These are phyloP conservation scores for Polyplosphaeria fusca DNA, from an alignment of 495 filamentous ascomycete genomes.

Conservation along the genomic window DNA sequence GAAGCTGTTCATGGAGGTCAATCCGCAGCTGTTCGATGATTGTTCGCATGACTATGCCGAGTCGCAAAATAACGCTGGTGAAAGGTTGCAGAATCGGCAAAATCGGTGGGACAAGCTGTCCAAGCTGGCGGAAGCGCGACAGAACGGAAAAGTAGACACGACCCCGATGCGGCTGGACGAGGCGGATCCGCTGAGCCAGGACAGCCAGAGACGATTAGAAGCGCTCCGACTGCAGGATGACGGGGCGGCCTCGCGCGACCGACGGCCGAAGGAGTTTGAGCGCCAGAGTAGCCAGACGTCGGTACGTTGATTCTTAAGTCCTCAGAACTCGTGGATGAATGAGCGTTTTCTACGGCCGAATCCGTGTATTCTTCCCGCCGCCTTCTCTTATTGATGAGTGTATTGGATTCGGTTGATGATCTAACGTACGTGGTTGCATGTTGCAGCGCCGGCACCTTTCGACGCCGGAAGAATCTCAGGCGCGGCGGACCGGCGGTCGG, in stretches of 20 bases:
- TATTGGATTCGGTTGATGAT: conserved; percentile 32
- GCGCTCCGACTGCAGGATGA: conserved; percentile 82
- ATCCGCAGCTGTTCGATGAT: conserved; percentile 96
- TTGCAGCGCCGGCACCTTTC: conserved; percentile 33
- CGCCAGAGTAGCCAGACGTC: conserved; percentile 38
- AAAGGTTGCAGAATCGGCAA: conserved; percentile 70
- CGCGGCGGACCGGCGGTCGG: conserved; percentile 23
- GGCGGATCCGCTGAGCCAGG: conserved; percentile 69
- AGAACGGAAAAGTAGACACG: conserved; percentile 52
- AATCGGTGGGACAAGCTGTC: conserved; percentile 82
- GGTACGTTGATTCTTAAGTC: conserved; percentile 44
- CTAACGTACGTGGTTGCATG: conserved; percentile 34
- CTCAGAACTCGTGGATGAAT: conserved; percentile 19
- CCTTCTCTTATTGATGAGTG: conserved; percentile 18
- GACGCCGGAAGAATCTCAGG: conserved; percentile 24
- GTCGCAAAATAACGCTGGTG: conserved; percentile 80
- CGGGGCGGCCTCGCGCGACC: conserved; percentile 45
- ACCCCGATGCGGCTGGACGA: conserved; percentile 62
- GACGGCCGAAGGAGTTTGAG: conserved; percentile 48
- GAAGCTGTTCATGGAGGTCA: conserved; percentile 99
- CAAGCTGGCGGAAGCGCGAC: conserved; percentile 67
- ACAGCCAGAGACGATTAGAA: conserved; percentile 79
- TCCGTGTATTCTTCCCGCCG: conserved; percentile 33
- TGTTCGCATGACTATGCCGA: conserved; percentile 99
- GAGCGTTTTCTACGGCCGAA: conserved; percentile 32